phyloP scores from a whole-genome alignment of 2,329 filamentous ascomycete species.

The Aspergillus tanneri region DNA sequence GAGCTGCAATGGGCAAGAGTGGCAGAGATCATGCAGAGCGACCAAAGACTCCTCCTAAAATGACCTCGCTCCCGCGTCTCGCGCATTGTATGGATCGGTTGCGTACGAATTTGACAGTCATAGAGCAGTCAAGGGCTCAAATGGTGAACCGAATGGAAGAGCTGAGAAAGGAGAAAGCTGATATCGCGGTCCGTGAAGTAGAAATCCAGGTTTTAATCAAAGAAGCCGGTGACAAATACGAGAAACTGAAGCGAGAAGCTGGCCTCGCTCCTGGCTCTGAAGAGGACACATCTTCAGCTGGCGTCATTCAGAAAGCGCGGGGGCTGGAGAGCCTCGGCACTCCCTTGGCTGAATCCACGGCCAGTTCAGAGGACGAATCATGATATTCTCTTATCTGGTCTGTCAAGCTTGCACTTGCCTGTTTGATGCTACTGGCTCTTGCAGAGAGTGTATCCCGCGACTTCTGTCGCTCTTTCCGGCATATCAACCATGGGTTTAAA shows the following conservation, averaged over 20 bases:
- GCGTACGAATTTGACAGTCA: slow-evolving; percentile 59
- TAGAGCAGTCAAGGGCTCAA: slow-evolving; percentile 62
- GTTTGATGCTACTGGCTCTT: neutral
- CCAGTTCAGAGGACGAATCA: slow-evolving; percentile 27
- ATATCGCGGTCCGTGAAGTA: slow-evolving; percentile 67
- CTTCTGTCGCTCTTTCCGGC: slow-evolving; percentile 13
- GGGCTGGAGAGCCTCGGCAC: slow-evolving; percentile 41
- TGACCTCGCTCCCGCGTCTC: slow-evolving; percentile 75
- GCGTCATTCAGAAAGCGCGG: slow-evolving; percentile 32
- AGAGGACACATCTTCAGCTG: slow-evolving; percentile 24
- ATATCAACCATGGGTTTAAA: neutral
- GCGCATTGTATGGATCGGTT: slow-evolving; percentile 65
- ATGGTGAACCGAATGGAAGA: slow-evolving; percentile 65
- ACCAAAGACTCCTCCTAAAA: slow-evolving; percentile 65
- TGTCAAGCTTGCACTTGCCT: slow-evolving; percentile 1
- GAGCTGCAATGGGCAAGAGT: slow-evolving; percentile 69
- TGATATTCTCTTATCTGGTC: slow-evolving; percentile 13
- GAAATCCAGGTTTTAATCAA: slow-evolving; percentile 80
- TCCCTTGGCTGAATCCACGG: slow-evolving; percentile 27
- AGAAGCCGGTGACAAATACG: slow-evolving; percentile 73
- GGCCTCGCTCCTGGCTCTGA: slow-evolving; percentile 30
- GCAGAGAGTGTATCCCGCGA: too few species aligned
- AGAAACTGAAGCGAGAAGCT: slow-evolving; percentile 53
- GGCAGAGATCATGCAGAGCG: slow-evolving; percentile 37
- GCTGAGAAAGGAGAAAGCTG: slow-evolving; percentile 65